Conservation (phyloP, 768 basidiomycete genomes). For the Polyporus arcularius region DNA sequence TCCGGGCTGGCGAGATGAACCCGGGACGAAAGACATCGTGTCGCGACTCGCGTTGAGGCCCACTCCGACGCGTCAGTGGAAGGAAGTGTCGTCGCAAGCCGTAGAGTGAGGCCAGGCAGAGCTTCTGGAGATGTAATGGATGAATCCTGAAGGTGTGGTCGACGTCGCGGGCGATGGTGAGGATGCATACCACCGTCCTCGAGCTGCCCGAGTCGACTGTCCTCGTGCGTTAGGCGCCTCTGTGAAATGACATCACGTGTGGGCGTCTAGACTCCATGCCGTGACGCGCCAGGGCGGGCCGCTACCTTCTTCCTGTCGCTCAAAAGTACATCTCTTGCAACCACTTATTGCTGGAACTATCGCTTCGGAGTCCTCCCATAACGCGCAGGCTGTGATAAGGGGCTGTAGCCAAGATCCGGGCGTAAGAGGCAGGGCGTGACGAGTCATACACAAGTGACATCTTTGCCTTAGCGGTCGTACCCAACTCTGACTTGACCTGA, state of each 20-base stretch:
- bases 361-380: neutral
- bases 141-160: neutral
- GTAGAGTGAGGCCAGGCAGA: neutral
- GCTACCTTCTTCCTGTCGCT: too few species aligned
- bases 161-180: neutral
- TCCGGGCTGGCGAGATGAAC: constrained; percentile 7
- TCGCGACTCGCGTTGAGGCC: neutral
- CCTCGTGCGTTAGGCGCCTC: neutral
- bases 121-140: too few species aligned
- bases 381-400: neutral
- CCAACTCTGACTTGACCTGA: constrained; percentile 20
- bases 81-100: neutral
- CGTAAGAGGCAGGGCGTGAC: constrained; percentile 10
- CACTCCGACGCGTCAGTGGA: neutral
- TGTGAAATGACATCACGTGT: constrained; percentile 1
- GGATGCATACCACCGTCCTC: neutral
- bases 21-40: constrained; percentile 16
- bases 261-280: too few species aligned
- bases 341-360: neutral
- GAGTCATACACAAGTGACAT: constrained; percentile 21
- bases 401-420: neutral
- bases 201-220: neutral
- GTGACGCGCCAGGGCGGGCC: too few species aligned
- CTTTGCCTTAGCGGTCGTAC: neutral
- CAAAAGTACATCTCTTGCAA: neutral